phyloP scores from a whole-genome alignment of 148 eudicot genomes.

The Rhododendron henanense region DNA sequence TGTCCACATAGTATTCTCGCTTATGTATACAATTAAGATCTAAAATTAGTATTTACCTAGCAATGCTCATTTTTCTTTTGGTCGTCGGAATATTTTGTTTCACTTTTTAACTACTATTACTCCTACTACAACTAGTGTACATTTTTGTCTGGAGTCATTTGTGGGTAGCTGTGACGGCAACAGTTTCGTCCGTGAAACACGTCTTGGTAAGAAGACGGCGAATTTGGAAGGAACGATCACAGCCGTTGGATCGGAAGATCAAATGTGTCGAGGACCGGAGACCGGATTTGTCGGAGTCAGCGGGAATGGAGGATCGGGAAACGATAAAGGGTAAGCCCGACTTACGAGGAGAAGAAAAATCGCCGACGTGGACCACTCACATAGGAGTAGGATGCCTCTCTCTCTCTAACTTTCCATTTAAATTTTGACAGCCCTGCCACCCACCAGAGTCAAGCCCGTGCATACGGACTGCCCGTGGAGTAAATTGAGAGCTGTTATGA shows the following conservation, averaged over 20 bases:
- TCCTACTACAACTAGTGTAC: too few species aligned
- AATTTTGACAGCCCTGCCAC: neutral
- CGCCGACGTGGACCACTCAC: neutral
- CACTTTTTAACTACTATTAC: too few species aligned
- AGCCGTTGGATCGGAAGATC: neutral
- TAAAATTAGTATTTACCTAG: too few species aligned
- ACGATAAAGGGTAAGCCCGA: neutral
- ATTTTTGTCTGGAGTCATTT: neutral
- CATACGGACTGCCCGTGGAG: too few species aligned
- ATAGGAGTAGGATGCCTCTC: neutral
- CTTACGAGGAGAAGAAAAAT: constrained; percentile 12
- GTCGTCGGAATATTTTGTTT: too few species aligned
- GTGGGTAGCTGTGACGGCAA: neutral
- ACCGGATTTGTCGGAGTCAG: constrained; percentile 9
- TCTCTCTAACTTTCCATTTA: neutral
- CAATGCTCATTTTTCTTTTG: too few species aligned
- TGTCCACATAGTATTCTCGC: too few species aligned
- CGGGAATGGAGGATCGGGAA: constrained; percentile 10
- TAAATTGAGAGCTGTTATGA: too few species aligned
- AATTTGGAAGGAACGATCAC: neutral
- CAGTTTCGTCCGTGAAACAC: constrained; percentile 6
- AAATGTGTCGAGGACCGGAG: neutral
- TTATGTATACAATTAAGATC: too few species aligned
- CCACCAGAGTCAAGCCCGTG: neutral
- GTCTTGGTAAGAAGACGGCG: neutral